These are phyloP conservation scores for Casuarina glauca DNA, from an alignment of 306 rosid genomes.

Conservation along the genomic window DNA sequence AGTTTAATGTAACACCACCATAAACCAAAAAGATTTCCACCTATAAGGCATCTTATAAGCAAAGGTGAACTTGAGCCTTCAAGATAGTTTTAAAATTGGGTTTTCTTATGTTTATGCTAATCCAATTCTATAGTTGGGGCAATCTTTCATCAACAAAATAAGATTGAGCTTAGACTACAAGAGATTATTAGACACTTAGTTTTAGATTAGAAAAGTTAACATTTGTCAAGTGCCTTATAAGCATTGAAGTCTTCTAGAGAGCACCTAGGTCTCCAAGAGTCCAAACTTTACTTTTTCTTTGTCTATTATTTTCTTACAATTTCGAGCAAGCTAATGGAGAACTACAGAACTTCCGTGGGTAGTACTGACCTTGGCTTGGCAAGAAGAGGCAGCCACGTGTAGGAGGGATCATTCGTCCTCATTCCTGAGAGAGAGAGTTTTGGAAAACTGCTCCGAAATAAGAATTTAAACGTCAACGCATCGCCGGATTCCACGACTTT, in stretches of 20 bases:
- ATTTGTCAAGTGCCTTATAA: too few species aligned
- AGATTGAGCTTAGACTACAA: too few species aligned
- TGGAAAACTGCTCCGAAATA: conserved; percentile 46
- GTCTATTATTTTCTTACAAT: neutral
- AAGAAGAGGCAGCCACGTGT: conserved; percentile 73
- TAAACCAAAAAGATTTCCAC: neutral
- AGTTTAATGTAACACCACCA: neutral
- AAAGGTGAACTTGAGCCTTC: too few species aligned
- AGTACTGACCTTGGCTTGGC: conserved; percentile 58
- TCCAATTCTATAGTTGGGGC: too few species aligned
- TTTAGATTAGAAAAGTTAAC: too few species aligned
- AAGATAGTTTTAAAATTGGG: too few species aligned
- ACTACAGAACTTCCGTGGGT: neutral
- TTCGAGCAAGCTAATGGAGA: conserved; percentile 8
- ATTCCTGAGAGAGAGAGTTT: conserved; percentile 56
- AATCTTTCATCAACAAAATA: too few species aligned
- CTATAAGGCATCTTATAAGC: too few species aligned
- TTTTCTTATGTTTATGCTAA: too few species aligned
- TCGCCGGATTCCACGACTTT: conserved; percentile 77
- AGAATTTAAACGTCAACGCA: conserved; percentile 43
- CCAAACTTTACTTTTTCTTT: neutral
- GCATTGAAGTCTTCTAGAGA: too few species aligned
- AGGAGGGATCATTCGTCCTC: conserved; percentile 86
- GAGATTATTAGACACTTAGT: too few species aligned
- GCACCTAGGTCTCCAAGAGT: too few species aligned